Base-by-base conservation (phyloP, 2,329 filamentous ascomycete genomes). In the Nemania abortiva region DNA sequence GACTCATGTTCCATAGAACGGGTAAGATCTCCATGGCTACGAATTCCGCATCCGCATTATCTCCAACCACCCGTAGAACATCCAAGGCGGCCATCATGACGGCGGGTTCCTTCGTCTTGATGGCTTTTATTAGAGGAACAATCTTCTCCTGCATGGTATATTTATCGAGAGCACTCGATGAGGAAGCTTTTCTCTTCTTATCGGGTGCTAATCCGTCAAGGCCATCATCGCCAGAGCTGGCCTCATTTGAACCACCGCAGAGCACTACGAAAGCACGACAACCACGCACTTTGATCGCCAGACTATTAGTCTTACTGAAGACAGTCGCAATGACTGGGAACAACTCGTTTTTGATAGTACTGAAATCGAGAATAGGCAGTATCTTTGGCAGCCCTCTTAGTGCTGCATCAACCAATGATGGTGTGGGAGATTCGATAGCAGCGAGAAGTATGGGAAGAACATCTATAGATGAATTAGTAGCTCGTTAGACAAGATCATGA, bases 71-170 rank as follows among this genome's bases (percentile, higher is more conserved):
- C 58, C 88, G 89, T 72, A 98, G 90, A 0, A 98, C 94, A 64
- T 91, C 91, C 39, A 98, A 84, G 0, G 94, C 92, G 6, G 95
- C 95, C 85, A 98, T 92, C 93, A 98, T 98, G 10, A 99, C 96
- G 7, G 94, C 95, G 0, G 96, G 96, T 79, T 99, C 96, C 78
- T 97, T 98, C 0, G 96, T 99, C 81, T 97, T 98, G 83, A 99
- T 98, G 1, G 87, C 94, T 77, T 93, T 94, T 69, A 99, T 86
- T 4, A 98, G 83, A 0, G 96, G 96, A 0, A 98, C 88, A 39
- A 99, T 92, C 83, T 98, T 98, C 79, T 99, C 96, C 79, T 99
- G 96, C 83, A 99, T 95, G 0, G 96, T 98, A 77, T 96, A 98
- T 80, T 98, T 98, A 83, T 99, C 96, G 31, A 99, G 84, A 2